phyloP scores from a whole-genome alignment of 768 basidiomycete species.

The Xerocomellus dryophilus region DNA sequence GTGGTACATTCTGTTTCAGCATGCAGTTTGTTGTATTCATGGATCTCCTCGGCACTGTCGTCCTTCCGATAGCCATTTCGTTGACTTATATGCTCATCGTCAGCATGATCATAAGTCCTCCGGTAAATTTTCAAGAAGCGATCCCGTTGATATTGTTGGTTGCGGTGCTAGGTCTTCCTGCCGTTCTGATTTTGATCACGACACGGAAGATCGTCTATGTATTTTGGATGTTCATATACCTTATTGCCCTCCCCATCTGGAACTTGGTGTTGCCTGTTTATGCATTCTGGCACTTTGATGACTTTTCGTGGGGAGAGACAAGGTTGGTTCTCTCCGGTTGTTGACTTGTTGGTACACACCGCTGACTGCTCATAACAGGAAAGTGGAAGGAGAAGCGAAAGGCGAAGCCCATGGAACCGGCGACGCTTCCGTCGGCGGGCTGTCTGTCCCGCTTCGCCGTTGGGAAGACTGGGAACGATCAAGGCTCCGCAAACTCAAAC shows the following conservation, averaged over 20 bases:
- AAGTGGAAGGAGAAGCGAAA: constrained; percentile 90
- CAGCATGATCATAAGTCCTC: constrained; percentile 76
- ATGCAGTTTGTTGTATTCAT: constrained; percentile 99
- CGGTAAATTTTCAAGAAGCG: constrained; percentile 82
- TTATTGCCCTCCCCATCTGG: constrained; percentile 92
- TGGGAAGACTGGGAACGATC: constrained; percentile 99
- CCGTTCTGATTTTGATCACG: constrained; percentile 87
- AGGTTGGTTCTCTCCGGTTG: constrained; percentile 50
- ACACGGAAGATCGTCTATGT: constrained; percentile 94
- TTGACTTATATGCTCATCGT: constrained; percentile 89
- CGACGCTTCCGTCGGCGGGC: constrained; percentile 47
- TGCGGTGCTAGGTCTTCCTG: constrained; percentile 92
- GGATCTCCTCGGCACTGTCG: constrained; percentile 89
- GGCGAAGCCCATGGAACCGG: constrained; percentile 74
- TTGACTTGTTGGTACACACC: background rate
- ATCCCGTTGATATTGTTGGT: constrained; percentile 89
- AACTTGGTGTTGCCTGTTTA: constrained; percentile 93
- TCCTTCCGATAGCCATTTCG: constrained; percentile 89
- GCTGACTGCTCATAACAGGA: constrained; percentile 47
- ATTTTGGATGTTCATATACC: constrained; percentile 97
- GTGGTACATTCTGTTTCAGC: constrained; percentile 99
- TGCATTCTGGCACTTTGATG: constrained; percentile 99
- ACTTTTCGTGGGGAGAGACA: constrained; percentile 99
- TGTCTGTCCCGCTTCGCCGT: constrained; percentile 84
- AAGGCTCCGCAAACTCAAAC: constrained; percentile 81